These are phyloP conservation scores for Chaetothyriales sp. DNA, from an alignment of 2,329 filamentous ascomycete genomes.

Conservation along the genomic window DNA sequence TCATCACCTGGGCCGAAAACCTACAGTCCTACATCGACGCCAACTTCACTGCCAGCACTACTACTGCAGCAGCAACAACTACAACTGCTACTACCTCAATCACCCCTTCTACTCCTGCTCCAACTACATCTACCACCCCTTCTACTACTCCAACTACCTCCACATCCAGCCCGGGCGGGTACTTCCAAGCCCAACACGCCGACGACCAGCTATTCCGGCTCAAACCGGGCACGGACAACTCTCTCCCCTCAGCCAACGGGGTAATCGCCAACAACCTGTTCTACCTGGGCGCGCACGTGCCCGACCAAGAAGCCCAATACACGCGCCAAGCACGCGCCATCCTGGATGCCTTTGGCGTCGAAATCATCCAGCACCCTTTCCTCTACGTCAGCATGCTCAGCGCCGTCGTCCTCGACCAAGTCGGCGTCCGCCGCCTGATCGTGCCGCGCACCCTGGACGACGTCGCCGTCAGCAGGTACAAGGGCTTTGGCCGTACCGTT, in stretches of 20 bases:
- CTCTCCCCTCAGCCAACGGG: conserved; percentile 79
- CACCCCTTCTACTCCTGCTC: conserved; percentile 12
- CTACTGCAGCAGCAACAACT: no score
- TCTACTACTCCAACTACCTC: conserved; percentile 11
- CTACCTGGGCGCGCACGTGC: conserved; percentile 55
- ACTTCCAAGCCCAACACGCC: conserved; percentile 9
- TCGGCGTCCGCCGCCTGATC: conserved; percentile 51
- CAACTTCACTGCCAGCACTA: conserved; percentile 55
- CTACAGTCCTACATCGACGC: conserved; percentile 60
- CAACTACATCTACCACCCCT: background rate
- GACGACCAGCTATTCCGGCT: conserved; percentile 45
- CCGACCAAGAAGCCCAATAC: conserved; percentile 45
- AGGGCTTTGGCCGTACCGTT: conserved; percentile 15
- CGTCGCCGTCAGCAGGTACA: conserved; percentile 9
- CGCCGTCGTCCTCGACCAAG: conserved; percentile 55
- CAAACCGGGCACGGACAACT: conserved; percentile 90
- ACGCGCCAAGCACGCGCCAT: conserved; percentile 48
- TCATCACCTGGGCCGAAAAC: conserved; percentile 65
- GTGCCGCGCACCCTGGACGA: conserved; percentile 17
- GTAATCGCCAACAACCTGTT: conserved; percentile 78
- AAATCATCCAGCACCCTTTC: conserved; percentile 86
- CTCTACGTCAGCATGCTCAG: conserved; percentile 70
- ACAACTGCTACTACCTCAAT: background rate
- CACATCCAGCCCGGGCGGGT: conserved; percentile 5
- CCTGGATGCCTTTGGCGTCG: conserved; percentile 72